Conservation (phyloP, 169 alveolate genomes). For the Blepharisma undulans region DNA sequence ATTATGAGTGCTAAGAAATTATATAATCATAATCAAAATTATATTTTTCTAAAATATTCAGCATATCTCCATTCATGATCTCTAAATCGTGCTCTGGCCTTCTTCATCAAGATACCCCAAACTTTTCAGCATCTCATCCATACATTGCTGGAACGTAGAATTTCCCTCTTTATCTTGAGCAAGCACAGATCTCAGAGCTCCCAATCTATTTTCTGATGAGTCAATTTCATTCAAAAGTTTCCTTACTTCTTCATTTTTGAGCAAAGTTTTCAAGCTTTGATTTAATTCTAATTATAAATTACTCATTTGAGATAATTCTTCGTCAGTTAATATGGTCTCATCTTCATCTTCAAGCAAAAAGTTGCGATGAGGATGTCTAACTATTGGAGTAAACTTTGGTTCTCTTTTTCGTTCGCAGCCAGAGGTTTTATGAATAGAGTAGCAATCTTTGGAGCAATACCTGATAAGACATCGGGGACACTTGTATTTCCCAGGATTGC, state of each 20-base stretch:
- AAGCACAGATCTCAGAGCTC: conserved; percentile 27
- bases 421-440: not conserved
- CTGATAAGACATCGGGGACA: conserved; percentile 6
- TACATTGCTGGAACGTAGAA: not conserved
- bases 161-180: conserved; percentile 4
- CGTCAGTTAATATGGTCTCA: not conserved
- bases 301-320: not conserved
- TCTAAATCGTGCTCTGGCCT: conserved; percentile 22
- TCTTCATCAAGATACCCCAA: conserved; percentile 17
- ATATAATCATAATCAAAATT: not conserved
- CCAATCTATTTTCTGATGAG: conserved; percentile 27
- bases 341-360: conserved; percentile 38
- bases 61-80: not conserved
- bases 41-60: not conserved
- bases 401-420: not conserved
- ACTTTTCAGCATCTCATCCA: conserved; percentile 4
- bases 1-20: not conserved
- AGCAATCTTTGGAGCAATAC: conserved; percentile 5
- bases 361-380: not conserved
- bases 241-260: conserved; percentile 15
- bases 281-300: not conserved
- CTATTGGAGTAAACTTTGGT: not conserved
- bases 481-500: conserved; percentile 30
- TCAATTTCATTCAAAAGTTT: not conserved
- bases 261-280: not conserved